Base-by-base conservation (phyloP, 768 basidiomycete species). In the Psilocybe cubensis region DNA sequence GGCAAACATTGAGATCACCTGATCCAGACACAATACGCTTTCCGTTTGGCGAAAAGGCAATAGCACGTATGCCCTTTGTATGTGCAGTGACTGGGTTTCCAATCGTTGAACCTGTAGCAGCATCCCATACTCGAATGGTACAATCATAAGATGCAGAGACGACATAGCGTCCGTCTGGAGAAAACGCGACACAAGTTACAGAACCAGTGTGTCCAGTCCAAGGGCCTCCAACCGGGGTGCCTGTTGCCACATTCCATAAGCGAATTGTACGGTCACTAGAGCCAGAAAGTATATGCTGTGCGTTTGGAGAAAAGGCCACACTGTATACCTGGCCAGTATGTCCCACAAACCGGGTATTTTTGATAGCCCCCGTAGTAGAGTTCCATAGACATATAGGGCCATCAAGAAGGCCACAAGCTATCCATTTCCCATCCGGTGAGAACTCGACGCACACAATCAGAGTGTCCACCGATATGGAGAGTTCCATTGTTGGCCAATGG, bases 11-110 rank as follows among this genome's bases (percentile, higher is more conserved):
- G 7, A 70, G 62, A 52, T 77, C 76, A 44, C 64, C 52, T 23
- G 77, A 78, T 17, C 73, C 72, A 29, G 77, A 77, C 2, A 68
- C 73, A 24, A 76, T 58, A 23, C 65, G 67, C 28, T 17, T 10
- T 2, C 57, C 63, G 54, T 69, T 63, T 14, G 60, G 59, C 9
- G 64, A 66, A 31, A 64, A 64, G 3, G 64, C 48, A 28, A 65
- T 62, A 12, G 64, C 61, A 9, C 18, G 35, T 33, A 68, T 59
- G 14, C n/a, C 14, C 23, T 53, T 53, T 7, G 20, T 51, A 43
- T 60, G 58, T 8, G 43, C 49, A 3, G 11, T 40, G 20, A 58
- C 31, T 1, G 1, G 20, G 20, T 7, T 42, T 21, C 40, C 40
- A 7, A 14, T n/a, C 40, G 18, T 21, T 7, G 40, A 42, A 17